A percentile compares a stretch with the other conserved stretches of the same genome.
Conservation (phyloP, 768 basidiomycete species). For the Clathrus columnatus region DNA sequence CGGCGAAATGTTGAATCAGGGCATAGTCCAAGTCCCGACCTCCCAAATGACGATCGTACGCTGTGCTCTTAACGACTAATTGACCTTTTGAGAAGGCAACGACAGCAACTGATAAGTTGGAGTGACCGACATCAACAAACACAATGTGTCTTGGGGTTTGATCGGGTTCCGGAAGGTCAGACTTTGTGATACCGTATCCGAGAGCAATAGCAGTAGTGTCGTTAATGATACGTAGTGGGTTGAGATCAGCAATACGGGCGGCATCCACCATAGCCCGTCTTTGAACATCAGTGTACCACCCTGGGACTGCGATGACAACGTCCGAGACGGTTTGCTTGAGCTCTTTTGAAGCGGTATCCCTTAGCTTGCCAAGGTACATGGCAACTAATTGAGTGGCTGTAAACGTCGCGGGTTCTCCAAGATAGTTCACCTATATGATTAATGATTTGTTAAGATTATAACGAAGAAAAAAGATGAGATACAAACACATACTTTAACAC, state of each 20-base stretch:
- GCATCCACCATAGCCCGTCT: conserved; percentile 86
- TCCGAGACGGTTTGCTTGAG: conserved; percentile 84
- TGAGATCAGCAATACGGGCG: conserved; percentile 81
- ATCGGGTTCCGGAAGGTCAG: conserved; percentile 75
- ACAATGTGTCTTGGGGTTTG: conserved; percentile 81
- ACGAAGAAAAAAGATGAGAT: neutral
- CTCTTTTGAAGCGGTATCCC: conserved; percentile 78
- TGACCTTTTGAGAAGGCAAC: conserved; percentile 93
- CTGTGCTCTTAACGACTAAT: conserved; percentile 76
- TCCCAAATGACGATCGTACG: conserved; percentile 89
- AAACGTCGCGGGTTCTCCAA: conserved; percentile 71
- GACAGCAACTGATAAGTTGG: conserved; percentile 76
- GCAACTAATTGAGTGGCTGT: conserved; percentile 88
- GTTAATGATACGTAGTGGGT: conserved; percentile 91
- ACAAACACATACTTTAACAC: conserved; percentile 60
- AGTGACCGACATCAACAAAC: conserved; percentile 95
- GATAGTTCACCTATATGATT: conserved; percentile 65
- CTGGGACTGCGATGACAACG: conserved; percentile 92
- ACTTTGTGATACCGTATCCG: conserved; percentile 98
- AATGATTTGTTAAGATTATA: neutral
- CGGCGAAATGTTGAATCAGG: conserved; percentile 79
- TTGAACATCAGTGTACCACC: conserved; percentile 94
- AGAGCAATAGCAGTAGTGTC: conserved; percentile 94
- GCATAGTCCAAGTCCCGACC: conserved; percentile 95
- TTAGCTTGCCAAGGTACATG: conserved; percentile 83